These are phyloP conservation scores for Allantophomopsis lycopodina DNA, from an alignment of 2,329 filamentous ascomycete species.

Conservation along the genomic window DNA sequence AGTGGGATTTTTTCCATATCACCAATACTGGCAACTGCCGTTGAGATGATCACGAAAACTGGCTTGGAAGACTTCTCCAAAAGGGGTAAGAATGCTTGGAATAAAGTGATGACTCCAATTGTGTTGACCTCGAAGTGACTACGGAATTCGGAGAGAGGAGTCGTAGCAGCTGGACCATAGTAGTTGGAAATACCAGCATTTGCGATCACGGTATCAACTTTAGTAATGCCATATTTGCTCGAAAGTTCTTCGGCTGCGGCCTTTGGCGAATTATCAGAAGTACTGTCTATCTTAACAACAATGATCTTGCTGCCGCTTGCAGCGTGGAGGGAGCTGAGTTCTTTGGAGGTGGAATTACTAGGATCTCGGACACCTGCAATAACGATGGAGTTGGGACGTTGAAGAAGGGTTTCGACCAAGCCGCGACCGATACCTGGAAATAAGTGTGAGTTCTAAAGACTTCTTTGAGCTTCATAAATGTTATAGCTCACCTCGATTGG, in stretches of 20 bases:
- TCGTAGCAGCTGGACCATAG: constrained; percentile 18
- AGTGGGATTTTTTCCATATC: constrained; percentile 5
- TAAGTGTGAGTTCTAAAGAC: background rate
- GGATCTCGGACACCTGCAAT: constrained; percentile 24
- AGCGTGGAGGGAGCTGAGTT: constrained; percentile 21
- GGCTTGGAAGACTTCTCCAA: constrained; percentile 20
- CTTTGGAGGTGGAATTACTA: constrained; percentile 10
- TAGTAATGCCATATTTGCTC: constrained; percentile 19
- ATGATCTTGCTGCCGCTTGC: constrained; percentile 22
- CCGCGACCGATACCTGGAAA: constrained; percentile 18
- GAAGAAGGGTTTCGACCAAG: constrained; percentile 9
- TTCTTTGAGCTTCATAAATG: background rate
- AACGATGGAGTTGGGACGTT: constrained; percentile 6
- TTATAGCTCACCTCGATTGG: constrained; percentile 17
- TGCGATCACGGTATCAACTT: constrained; percentile 34
- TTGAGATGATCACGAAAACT: constrained; percentile 22
- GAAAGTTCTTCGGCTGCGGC: constrained; percentile 19
- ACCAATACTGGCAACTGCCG: constrained; percentile 8
- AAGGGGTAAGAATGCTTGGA: constrained; percentile 27
- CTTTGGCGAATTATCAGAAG: constrained; percentile 18
- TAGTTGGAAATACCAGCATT: constrained; percentile 30
- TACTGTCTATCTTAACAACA: constrained; percentile 27
- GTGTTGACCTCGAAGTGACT: constrained; percentile 28
- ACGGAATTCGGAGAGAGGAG: constrained; percentile 21
- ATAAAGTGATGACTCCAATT: constrained; percentile 25